Evolutionary conservation across 2,329 filamentous ascomycete species (phyloP).

Genomic region (Aspergillus caelatus): DNA sequence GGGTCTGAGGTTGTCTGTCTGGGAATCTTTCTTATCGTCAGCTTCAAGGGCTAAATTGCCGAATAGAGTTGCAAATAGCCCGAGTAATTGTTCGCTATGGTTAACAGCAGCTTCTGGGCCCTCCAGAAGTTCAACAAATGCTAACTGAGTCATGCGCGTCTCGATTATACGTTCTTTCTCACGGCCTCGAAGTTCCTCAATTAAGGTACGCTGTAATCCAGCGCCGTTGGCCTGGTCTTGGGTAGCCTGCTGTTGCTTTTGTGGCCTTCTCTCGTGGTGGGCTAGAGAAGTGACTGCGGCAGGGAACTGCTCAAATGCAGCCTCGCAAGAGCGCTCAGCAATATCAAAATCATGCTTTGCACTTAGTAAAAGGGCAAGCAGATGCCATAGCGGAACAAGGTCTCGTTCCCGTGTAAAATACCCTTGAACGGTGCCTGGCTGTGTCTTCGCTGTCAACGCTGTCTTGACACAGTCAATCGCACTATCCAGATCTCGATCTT

Average conservation of each 20-base stretch:
- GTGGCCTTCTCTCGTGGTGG: constrained; percentile 51
- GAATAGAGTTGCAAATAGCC: constrained; percentile 80
- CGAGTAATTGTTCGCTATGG: constrained; percentile 79
- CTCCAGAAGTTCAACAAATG: constrained; percentile 79
- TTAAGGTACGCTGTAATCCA: constrained; percentile 51
- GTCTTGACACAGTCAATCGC: constrained; percentile 82
- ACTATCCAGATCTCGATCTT: constrained; percentile 76
- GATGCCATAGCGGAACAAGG: constrained; percentile 85
- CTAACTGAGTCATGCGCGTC: constrained; percentile 91
- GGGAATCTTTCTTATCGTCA: constrained; percentile 22
- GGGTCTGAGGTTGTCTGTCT: constrained; percentile 52
- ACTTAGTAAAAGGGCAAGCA: constrained; percentile 82
- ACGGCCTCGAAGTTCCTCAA: constrained; percentile 78
- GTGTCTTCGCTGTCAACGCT: constrained; percentile 64
- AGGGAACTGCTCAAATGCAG: constrained; percentile 86
- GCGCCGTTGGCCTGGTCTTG: constrained; percentile 20
- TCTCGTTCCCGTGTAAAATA: constrained; percentile 46
- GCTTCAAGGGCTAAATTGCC: constrained; percentile 57
- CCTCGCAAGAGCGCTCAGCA: constrained; percentile 81
- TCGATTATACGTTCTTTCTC: constrained; percentile 90
- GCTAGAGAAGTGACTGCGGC: constrained; percentile 72
- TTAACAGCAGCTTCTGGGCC: constrained; percentile 86
- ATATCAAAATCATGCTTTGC: constrained; percentile 82
- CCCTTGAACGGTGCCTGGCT: constrained; percentile 27
- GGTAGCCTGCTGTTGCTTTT: constrained; percentile 27